These are phyloP conservation scores for Suillus subluteus DNA, from an alignment of 768 basidiomycete species.

Conservation along the genomic window DNA sequence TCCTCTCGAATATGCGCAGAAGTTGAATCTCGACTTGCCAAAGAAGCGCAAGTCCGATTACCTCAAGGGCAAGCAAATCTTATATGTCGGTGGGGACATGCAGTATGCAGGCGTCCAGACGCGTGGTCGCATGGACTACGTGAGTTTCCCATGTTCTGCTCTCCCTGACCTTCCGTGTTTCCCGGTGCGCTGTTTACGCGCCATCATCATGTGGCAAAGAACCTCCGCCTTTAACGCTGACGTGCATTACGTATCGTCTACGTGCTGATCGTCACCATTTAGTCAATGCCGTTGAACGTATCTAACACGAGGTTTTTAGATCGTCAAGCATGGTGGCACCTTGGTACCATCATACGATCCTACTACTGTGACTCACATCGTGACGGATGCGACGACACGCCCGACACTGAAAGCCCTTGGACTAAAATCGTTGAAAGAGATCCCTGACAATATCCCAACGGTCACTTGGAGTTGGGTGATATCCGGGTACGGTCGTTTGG, in stretches of 20 bases:
- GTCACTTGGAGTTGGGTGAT: slow-evolving; percentile 68
- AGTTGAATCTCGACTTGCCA: slow-evolving; percentile 30
- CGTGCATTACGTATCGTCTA: background rate
- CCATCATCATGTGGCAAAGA: background rate
- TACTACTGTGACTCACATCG: slow-evolving; percentile 63
- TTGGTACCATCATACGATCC: slow-evolving; percentile 63
- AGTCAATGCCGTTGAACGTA: background rate
- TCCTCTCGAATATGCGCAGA: slow-evolving; percentile 58
- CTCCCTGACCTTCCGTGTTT: slow-evolving; percentile 2
- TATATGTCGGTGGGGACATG: slow-evolving; percentile 64
- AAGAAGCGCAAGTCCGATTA: slow-evolving; percentile 33
- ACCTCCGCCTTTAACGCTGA: slow-evolving; percentile 7
- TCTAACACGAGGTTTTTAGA: slow-evolving; percentile 40
- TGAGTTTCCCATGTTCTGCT: slow-evolving; percentile 39
- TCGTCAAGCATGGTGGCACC: slow-evolving; percentile 64
- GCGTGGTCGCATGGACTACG: slow-evolving; percentile 60
- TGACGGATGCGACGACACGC: slow-evolving; percentile 47
- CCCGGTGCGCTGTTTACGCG: slow-evolving; percentile 5
- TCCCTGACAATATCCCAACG: slow-evolving; percentile 67
- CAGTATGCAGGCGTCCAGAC: slow-evolving; percentile 53
- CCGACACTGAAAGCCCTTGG: slow-evolving; percentile 45
- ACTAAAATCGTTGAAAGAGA: slow-evolving; percentile 52
- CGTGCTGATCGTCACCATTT: background rate
- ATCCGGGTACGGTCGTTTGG: slow-evolving; percentile 38
- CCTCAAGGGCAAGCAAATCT: slow-evolving; percentile 57